phyloP scores from a whole-genome alignment of 768 basidiomycete species.

The Kondoa malvinella region DNA sequence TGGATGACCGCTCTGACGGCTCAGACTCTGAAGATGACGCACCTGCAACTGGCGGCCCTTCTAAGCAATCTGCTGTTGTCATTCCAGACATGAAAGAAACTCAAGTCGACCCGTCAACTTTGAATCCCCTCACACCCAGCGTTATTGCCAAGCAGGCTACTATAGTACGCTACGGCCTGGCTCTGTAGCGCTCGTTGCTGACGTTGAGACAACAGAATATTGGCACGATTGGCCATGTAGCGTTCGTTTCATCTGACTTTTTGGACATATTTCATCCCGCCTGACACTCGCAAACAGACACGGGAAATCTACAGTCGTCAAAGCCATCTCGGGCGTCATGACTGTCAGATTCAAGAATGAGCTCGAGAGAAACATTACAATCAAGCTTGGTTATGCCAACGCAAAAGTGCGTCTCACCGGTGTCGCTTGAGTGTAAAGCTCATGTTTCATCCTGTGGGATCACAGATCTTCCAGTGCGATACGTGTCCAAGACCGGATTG shows the following conservation, averaged over 20 bases:
- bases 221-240: conserved; percentile 99
- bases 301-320: conserved; percentile 90
- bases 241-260: too few species aligned
- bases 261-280: conserved; percentile 1
- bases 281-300: too few species aligned
- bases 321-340: conserved; percentile 95
- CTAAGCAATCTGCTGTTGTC: not conserved
- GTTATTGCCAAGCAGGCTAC: conserved; percentile 58
- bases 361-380: conserved; percentile 94
- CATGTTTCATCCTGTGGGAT: not conserved
- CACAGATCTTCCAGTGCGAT: conserved; percentile 92
- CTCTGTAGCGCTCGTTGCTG: not conserved
- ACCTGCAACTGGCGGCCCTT: not conserved
- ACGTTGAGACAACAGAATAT: conserved; percentile 6
- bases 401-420: conserved; percentile 55
- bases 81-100: not conserved
- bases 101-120: conserved; percentile 46
- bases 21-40: not conserved
- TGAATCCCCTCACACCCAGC: conserved; percentile 67
- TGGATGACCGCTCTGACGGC: not conserved
- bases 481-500: conserved; percentile 88
- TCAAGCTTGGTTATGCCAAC: conserved; percentile 97
- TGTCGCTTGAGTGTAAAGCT: not conserved
- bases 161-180: conserved; percentile 33
- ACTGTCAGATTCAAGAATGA: conserved; percentile 99